Base-by-base conservation (phyloP, 768 basidiomycete species). In the Agrocybe pediades region DNA sequence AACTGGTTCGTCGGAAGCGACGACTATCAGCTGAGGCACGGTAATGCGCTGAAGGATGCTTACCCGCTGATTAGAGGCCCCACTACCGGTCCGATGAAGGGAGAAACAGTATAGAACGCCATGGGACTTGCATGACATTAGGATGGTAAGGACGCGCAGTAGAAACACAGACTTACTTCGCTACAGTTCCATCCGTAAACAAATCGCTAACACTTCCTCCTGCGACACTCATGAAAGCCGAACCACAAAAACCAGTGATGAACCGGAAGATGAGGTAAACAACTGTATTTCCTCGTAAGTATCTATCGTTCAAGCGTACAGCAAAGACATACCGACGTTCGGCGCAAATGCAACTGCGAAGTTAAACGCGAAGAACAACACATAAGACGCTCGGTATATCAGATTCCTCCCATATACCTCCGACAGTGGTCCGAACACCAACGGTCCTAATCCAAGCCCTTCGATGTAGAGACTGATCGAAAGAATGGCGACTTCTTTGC, bases 261-360 rank as follows among this genome's bases (percentile, higher is more conserved):
- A 84, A 76, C 9, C 84, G 76, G 43, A 80, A 79, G 36, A 87
- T 67, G 7, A 95, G 73, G 59, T 82, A 84, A 0, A 86, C 80
- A 5, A 74, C 85, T 83, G 54, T 42, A 27, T 26, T 23, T n/a
- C n/a, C 11, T 9, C 23, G 33, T 46, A 36, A 43, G 39, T 43
- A 43, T 50, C 21, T 9, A 20, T 5, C 51, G 9, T n/a, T 41
- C 3, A 17, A 29, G 42, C 6, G 9, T 45, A 46, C 13, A 13
- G 25, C 15, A 11, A 15, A 23, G 25, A 70, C 81, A 43, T 46
- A 86, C 86, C 77, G 20, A 84, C 77, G 59, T 89, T 75, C 3
- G 83, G 84, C 1, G 88, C 80, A 55, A 93, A 92, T 1, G 88
- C 87, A 6, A 89, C 83, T 0, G 88, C 86, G 62, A 86, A 87